phyloP scores from a whole-genome alignment of 1,284 basidiomycete genomes.

The Heterobasidion irregulare region DNA sequence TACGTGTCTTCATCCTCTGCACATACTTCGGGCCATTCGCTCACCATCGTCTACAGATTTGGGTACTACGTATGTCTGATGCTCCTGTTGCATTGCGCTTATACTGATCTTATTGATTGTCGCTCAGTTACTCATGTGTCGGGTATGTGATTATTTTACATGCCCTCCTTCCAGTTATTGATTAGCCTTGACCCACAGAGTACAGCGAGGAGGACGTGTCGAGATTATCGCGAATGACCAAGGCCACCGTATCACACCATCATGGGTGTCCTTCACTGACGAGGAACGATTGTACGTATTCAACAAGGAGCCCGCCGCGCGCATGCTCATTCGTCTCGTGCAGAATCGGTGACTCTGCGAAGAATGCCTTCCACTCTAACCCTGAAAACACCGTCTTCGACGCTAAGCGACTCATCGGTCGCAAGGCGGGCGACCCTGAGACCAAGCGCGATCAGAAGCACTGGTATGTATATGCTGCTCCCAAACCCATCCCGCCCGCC shows the following conservation, averaged over 20 bases:
- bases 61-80: slow-evolving; percentile 61
- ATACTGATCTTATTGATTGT: slow-evolving; percentile 12
- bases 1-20: slow-evolving; percentile 28
- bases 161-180: slow-evolving; percentile 1
- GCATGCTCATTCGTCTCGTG: neutral
- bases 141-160: slow-evolving; percentile 28
- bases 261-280: slow-evolving; percentile 87
- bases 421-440: slow-evolving; percentile 75
- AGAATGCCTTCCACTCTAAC: slow-evolving; percentile 78
- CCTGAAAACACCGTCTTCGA: slow-evolving; percentile 96
- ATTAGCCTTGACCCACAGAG: slow-evolving; percentile 35
- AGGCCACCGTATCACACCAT: slow-evolving; percentile 95
- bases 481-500: neutral
- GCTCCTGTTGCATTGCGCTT: neutral
- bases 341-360: slow-evolving; percentile 73
- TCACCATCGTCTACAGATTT: slow-evolving; percentile 41
- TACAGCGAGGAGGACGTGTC: slow-evolving; percentile 87
- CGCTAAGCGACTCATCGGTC: slow-evolving; percentile 94
- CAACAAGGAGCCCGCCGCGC: neutral
- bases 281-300: slow-evolving; percentile 79
- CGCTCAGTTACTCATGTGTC: slow-evolving; percentile 65
- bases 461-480: slow-evolving; percentile 35
- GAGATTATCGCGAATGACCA: slow-evolving; percentile 98
- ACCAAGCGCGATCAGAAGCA: slow-evolving; percentile 81
- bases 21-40: slow-evolving; percentile 11